Base-by-base conservation (phyloP, 139 green algal genomes). In the Gonium pectorale region DNA sequence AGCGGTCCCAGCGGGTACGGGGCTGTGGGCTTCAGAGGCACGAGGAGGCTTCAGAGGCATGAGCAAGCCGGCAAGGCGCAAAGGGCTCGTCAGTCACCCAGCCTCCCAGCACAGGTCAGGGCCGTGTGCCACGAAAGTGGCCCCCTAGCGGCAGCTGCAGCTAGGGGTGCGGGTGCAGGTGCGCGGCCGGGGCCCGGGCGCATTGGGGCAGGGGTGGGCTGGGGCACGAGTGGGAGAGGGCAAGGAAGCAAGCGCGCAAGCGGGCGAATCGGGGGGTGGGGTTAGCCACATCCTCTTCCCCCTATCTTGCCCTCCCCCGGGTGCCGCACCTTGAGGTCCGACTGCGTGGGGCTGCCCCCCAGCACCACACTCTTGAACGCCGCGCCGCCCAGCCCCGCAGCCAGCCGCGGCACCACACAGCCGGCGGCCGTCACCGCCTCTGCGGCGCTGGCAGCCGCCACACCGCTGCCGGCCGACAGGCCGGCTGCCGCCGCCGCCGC, bases 341-440 rank as follows among this genome's bases (percentile, higher is more conserved):
- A 83, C 22, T 59, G 59, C 75, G 75, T 63, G 15, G 41, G 27
- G 7, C 6, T 2, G n/a, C 24, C 49, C 8, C 6, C 19, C 19
- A 84, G 37, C 78, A 84, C 78, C 63, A 84, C 22, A 35, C 43
- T 44, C 63, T 66, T 74, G 31, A 84, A 84, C 33, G 43, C 78
- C 37, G 43, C 78, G n/a, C 33, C 37, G 27, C 33, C 33, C 31
- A 84, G 78, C 19, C 63, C 63, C 63, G 29, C 78, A 9, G 33
- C 78, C 78, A 84, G 78, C 24, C 63, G 63, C 24, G 78, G 78
- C 33, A 84, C 78, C 6, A 84, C 31, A 46, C 63, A 41, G 63
- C 78, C 26, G n/a, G 43, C 63, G 6, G 63, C 62, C 1, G 78
- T 63, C 33, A 64, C 63, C 43, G 43, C 63, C 62, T 66, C 63